Percentiles rank a stretch among this genome's conserved stretches.
Conservation (phyloP, 306 rosid genomes). For the Pyrus bretschneideri region DNA sequence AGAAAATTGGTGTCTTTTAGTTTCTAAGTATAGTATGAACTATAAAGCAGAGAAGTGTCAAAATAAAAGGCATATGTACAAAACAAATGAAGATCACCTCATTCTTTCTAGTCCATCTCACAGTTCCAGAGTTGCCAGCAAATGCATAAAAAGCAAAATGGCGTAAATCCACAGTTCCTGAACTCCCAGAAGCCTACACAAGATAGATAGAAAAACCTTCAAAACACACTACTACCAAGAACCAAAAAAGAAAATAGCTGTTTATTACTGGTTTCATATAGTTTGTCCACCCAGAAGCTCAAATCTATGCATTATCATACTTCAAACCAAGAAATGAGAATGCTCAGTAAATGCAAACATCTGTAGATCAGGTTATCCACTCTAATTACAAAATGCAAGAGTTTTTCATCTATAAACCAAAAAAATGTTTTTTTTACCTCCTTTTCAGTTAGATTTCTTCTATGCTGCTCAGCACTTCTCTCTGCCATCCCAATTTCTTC, state of each 20-base stretch:
- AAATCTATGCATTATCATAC: neutral
- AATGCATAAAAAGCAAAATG: conserved; percentile 90
- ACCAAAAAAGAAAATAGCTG: neutral
- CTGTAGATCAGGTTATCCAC: neutral
- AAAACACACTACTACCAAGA: conserved; percentile 2
- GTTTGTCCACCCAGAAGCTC: neutral
- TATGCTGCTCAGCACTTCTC: conserved; percentile 56
- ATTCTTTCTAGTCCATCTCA: conserved; percentile 72
- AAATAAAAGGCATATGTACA: neutral
- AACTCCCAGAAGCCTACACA: conserved; percentile 59
- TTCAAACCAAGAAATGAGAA: neutral
- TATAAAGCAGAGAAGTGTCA: neutral
- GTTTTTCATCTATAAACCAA: neutral
- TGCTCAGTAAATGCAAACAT: neutral
- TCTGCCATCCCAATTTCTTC: conserved; percentile 84
- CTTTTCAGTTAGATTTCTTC: conserved; percentile 76
- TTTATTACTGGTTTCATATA: neutral
- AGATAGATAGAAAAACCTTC: conserved; percentile 9
- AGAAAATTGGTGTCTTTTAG: neutral
- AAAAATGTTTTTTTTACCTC: conserved; percentile 43
- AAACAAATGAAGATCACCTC: conserved; percentile 43
- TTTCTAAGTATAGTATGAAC: neutral
- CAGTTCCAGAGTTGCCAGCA: conserved; percentile 79
- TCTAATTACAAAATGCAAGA: neutral
- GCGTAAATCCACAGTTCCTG: conserved; percentile 74